A percentile compares a stretch with the other conserved stretches of the same genome.
These are phyloP conservation scores for Rhodamnia argentea DNA, from an alignment of 345 rosid species.

Conservation along the genomic window DNA sequence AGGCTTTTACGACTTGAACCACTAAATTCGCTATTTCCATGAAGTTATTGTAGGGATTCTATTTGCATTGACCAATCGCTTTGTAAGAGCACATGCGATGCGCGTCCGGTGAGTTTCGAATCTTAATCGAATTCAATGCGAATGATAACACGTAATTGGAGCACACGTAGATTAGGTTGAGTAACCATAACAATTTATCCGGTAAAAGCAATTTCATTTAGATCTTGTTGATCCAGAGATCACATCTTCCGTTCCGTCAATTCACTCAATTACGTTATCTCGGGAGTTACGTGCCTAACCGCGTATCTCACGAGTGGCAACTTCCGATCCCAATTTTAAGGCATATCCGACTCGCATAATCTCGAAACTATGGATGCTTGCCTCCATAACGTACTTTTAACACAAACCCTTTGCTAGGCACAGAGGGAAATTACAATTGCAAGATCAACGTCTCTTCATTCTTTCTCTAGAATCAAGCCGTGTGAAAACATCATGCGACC, in stretches of 20 bases:
- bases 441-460: background rate
- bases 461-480: background rate
- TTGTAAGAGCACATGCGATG: background rate
- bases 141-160: background rate
- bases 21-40: background rate
- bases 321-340: background rate
- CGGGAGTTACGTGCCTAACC: background rate
- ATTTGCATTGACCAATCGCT: background rate
- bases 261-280: rapidly evolving
- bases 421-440: background rate
- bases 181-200: background rate
- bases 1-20: background rate
- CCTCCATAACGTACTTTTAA: no score
- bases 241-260: background rate
- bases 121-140: background rate
- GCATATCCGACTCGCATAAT: background rate
- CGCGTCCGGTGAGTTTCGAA: background rate
- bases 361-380: background rate
- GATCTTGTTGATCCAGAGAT: background rate
- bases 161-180: background rate
- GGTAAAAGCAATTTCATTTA: background rate
- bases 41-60: no score
- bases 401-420: no score
- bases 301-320: rapidly evolving
- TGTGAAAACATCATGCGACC: background rate